Evolutionary conservation across 2,329 filamentous ascomycete species (phyloP).

Genomic region (Thielaviopsis musarum): DNA sequence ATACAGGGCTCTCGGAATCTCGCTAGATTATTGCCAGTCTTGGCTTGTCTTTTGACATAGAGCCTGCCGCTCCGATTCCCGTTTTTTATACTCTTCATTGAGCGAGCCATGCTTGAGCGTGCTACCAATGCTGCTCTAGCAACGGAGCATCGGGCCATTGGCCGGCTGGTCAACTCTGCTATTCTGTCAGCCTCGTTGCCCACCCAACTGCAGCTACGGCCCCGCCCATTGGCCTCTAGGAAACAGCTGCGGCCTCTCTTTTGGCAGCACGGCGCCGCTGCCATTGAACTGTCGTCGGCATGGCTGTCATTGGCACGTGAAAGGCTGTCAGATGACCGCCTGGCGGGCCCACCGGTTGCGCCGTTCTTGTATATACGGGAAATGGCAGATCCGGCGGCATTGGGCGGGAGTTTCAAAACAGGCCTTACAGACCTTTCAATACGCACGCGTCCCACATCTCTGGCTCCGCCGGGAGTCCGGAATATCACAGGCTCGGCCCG

Average conservation of each 20-base stretch:
- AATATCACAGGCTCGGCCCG: constrained; percentile 4
- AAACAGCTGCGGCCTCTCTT: constrained; percentile 9
- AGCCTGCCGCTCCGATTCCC: not conserved
- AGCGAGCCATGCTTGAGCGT: constrained; percentile 12
- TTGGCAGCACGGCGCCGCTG: constrained; percentile 10
- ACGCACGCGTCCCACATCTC: not conserved
- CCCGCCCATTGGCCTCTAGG: constrained; percentile 1
- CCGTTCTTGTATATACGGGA: constrained; percentile 3
- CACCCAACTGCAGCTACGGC: not conserved
- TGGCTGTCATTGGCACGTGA: constrained; percentile 7
- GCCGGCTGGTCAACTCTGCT: constrained; percentile 8
- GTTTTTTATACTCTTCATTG: not conserved
- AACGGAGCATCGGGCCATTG: constrained; percentile 4
- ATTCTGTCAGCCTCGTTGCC: constrained; percentile 4
- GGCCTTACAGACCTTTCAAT: not conserved
- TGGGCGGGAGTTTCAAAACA: not conserved
- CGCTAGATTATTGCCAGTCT: not conserved
- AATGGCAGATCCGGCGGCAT: not conserved
- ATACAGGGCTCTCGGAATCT: too few species aligned
- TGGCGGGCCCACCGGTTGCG: not conserved
- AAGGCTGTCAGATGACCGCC: not conserved
- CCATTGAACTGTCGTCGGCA: constrained; percentile 9
- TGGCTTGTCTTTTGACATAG: not conserved
- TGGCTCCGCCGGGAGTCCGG: not conserved
- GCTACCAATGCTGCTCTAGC: not conserved